Evolutionary conservation across 2,329 filamentous ascomycete species (phyloP), one percentile per base, ranked within the genome.

Genomic region (Ciborinia camelliae): DNA sequence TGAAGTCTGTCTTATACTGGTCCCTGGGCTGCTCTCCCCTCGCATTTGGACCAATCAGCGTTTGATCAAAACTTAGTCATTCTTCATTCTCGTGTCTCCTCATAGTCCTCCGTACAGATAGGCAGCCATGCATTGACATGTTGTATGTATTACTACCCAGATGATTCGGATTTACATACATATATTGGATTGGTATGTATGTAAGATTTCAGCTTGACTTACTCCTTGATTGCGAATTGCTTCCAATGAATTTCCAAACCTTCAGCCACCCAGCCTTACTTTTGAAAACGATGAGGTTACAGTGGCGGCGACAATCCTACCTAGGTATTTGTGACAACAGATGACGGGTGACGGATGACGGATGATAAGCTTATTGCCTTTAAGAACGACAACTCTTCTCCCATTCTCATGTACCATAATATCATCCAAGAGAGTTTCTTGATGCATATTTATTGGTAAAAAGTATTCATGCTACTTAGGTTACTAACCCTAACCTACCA

Each of bases 221-320:
- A 18, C 51, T 39, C n/a, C 32, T 37, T 37, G 51, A 54, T 39
- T 28, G 9, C 37, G 35, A 14, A 28, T 20, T 20, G 9, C 53
- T 28, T 35, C 41, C 20, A 45, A 45, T n/a, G 39, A 32, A 47
- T 35, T 35, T 47, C 55, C 55, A 58, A 58, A 39, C 12, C 54
- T 39, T 58, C 55, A 59, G 55, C 55, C 55, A 59, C 55, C 26
- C 55, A 20, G 41, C 55, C 55, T 30, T 47, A 47, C 55, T 58
- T 58, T 47, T 10, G 20, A 32, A 8, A 35, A 47, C 4, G 28
- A 35, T 59, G 55, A 59, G 55, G 55, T 41, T 58, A 26, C 55
- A 47, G 41, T 47, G 55, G 14, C 28, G 39, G 12, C 39, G 32
- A 10, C 14, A 4, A 5, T 7, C 18, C 41, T 26, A 47, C 8